phyloP scores from a whole-genome alignment of 495 filamentous ascomycete genomes.

The Lophium mytilinum region DNA sequence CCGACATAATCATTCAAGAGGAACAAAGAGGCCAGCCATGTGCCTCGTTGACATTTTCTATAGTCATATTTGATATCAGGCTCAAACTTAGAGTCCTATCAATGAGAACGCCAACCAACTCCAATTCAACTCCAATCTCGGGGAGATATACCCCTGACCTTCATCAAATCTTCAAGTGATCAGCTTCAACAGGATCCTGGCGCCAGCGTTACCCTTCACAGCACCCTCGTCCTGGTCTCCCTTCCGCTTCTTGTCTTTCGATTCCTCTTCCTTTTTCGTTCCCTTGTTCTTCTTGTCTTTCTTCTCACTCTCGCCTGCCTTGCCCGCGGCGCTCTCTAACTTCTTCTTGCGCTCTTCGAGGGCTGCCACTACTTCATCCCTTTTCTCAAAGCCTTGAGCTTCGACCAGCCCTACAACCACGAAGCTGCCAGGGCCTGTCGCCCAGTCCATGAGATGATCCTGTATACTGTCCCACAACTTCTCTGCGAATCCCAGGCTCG shows the following conservation, averaged over 20 bases:
- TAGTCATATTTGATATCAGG: too few relatives aligned
- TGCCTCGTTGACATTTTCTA: too few relatives aligned
- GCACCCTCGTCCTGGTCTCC: slow-evolving; percentile 25
- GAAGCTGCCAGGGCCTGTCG: slow-evolving; percentile 71
- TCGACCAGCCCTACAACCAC: slow-evolving; percentile 75
- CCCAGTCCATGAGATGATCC: slow-evolving; percentile 73
- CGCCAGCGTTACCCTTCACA: slow-evolving; percentile 44
- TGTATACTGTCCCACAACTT: slow-evolving; percentile 70
- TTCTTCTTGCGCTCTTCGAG: slow-evolving; percentile 51
- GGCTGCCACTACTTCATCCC: slow-evolving; percentile 53
- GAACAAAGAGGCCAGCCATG: too few relatives aligned
- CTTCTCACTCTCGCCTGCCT: slow-evolving; percentile 31
- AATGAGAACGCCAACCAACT: too few relatives aligned
- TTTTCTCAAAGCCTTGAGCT: slow-evolving; percentile 63
- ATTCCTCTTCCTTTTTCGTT: slow-evolving; percentile 22
- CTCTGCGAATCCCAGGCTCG: slow-evolving; percentile 69
- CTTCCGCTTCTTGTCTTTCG: slow-evolving; percentile 38
- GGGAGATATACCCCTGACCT: too few relatives aligned
- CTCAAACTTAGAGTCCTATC: too few relatives aligned
- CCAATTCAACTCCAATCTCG: too few relatives aligned
- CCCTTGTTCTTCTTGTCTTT: slow-evolving; percentile 25
- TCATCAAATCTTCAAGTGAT: too few relatives aligned
- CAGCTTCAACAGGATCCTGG: slow-evolving; percentile 45
- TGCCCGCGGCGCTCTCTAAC: slow-evolving; percentile 43
- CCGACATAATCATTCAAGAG: too few relatives aligned